Evolutionary conservation across 345 rosid species (phyloP).

Genomic region (Rhizophora apiculata): DNA sequence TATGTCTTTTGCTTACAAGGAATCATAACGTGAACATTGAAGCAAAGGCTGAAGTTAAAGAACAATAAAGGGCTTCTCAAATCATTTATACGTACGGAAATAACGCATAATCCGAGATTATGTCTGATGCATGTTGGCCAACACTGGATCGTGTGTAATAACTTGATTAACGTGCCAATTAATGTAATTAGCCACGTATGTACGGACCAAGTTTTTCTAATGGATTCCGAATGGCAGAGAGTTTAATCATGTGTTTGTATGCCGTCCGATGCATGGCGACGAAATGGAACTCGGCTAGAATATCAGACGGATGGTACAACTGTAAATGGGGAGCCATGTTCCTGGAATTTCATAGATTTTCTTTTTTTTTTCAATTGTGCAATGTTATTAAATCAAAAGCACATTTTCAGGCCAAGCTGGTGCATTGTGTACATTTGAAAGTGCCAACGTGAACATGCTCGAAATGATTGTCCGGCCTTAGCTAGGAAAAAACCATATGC

Average conservation of each 20-base stretch:
- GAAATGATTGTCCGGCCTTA: conserved; percentile 25
- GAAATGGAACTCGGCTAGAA: no score
- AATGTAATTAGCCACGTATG: not conserved
- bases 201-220: not conserved
- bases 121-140: conserved; percentile 1
- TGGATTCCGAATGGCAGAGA: not conserved
- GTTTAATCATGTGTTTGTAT: no score
- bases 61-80: no score
- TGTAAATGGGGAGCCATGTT: conserved; percentile 2
- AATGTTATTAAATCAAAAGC: not conserved
- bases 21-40: no score
- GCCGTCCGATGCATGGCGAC: no score
- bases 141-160: not conserved
- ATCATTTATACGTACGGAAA: no score
- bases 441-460: conserved; percentile 22
- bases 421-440: conserved; percentile 10
- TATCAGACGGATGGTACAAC: not conserved
- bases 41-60: no score
- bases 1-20: no score
- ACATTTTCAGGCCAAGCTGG: conserved; percentile 32
- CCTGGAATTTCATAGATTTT: not conserved
- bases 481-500: not conserved
- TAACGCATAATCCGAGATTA: no score
- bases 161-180: not conserved
- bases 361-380: not conserved